These are phyloP conservation scores for Aschersonia sp. DNA, from an alignment of 2,329 filamentous ascomycete genomes.

Conservation along the genomic window DNA sequence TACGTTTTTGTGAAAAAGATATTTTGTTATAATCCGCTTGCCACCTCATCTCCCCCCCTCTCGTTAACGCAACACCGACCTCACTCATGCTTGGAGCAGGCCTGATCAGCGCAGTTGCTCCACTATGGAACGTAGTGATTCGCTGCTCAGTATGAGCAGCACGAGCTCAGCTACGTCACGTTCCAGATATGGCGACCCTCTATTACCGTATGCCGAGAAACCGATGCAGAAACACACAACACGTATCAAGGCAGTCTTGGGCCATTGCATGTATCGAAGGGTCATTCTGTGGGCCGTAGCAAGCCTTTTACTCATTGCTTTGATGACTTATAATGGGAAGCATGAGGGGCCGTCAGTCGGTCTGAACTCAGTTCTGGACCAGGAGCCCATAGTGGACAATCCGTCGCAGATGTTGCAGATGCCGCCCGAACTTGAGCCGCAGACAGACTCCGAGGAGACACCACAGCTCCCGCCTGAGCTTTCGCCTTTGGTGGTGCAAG, in stretches of 20 bases:
- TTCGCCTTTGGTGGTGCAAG: background rate
- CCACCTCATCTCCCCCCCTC: background rate
- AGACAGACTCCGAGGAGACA: background rate
- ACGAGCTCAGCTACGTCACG: constrained; percentile 16
- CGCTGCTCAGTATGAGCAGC: constrained; percentile 19
- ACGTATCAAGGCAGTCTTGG: constrained; percentile 29
- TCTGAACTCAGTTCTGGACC: background rate
- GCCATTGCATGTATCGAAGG: constrained; percentile 37
- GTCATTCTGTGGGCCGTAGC: constrained; percentile 35
- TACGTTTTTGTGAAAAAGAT: background rate
- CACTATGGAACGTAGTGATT: constrained; percentile 13
- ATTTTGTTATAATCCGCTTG: background rate
- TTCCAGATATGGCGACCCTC: constrained; percentile 16
- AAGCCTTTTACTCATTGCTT: constrained; percentile 23
- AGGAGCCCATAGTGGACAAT: background rate
- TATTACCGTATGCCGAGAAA: constrained; percentile 18
- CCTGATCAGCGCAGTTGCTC: background rate
- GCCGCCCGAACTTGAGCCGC: too few relatives aligned
- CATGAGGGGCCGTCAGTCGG: constrained; percentile 7
- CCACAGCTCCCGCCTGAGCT: background rate
- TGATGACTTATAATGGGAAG: constrained; percentile 22
- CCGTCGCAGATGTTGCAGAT: background rate
- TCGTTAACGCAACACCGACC: background rate
- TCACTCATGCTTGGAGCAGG: background rate
- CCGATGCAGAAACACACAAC: constrained; percentile 21